Base-by-base conservation (phyloP, 2,329 filamentous ascomycete genomes). In the Talaromyces albobiverticillius region DNA sequence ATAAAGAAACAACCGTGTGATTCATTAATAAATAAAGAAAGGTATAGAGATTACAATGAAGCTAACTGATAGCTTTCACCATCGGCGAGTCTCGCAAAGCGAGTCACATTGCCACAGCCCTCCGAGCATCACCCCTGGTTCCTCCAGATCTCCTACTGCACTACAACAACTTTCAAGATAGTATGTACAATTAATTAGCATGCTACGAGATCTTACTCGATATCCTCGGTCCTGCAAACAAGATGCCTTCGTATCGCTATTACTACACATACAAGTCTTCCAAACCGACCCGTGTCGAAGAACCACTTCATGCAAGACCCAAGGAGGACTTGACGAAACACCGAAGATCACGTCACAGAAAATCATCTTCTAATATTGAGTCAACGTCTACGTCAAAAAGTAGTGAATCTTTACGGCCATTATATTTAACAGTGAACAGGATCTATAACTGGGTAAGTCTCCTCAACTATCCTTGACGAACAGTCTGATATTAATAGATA, bases 221-320 rank as follows among this genome's bases (percentile, higher is more conserved):
- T n/a, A n/a, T n/a, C n/a, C n/a, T n/a, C n/a, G n/a, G n/a, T n/a
- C n/a, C n/a, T n/a, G n/a, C n/a, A n/a, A n/a, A n/a, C 9, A 36
- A 51, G n/a, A 54, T 54, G 53, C 41, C 46, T 18, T 51, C 46
- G 22, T 20, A 49, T 46, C 41, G 45, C 23, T 54, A 54, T 42
- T 46, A 14, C 22, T 54, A 54, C 26, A 41, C 42, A 14, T 51
- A 54, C 23, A 46, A 46, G n/a, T 54, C 29, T 23, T 50, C 46
- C n/a, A 49, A 43, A 10, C 29, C 40, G 7, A 38, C 40, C 2
- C 26, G 23, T 23, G 4, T 40, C 42, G 31, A 54, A 13, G 46
- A 23, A 5, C 10, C 23, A 22, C 34, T 13, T 26, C 31, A 38
- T 48, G 20, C 20, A 9, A 40, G 32, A n/a, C 25, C 32, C 9